Evolutionary conservation across 257 asterid species (phyloP).

Genomic region (Gardenia jasminoides): DNA sequence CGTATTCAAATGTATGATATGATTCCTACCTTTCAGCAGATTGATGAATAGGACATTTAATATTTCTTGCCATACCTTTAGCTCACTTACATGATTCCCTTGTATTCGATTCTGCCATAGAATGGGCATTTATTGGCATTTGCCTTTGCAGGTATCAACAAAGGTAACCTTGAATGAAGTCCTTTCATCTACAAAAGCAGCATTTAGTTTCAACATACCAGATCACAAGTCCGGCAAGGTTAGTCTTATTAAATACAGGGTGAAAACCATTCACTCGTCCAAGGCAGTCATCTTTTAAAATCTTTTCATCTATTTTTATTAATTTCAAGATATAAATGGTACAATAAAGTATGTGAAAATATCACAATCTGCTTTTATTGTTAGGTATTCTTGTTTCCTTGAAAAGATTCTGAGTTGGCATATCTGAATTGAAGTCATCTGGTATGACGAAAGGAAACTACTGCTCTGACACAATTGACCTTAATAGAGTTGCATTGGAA

Average conservation of each 20-base stretch:
- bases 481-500: neutral
- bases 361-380: neutral
- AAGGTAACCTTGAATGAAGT: conserved; percentile 55
- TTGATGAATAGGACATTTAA: neutral
- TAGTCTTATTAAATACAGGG: neutral
- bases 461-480: neutral
- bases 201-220: conserved; percentile 73
- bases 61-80: neutral
- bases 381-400: neutral
- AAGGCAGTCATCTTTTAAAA: neutral
- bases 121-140: conserved; percentile 14
- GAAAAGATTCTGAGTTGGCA: neutral
- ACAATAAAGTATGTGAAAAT: neutral
- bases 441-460: neutral
- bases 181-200: conserved; percentile 62
- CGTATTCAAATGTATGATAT: conserved; percentile 68
- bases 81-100: neutral
- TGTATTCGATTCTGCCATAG: neutral
- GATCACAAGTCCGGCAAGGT: conserved; percentile 94
- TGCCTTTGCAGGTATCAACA: conserved; percentile 54
- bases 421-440: neutral
- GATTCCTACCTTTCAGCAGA: conserved; percentile 1
- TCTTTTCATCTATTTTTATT: neutral
- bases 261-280: neutral
- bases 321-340: neutral